A percentile compares a stretch with the other conserved stretches of the same genome.
Evolutionary conservation across 2,329 filamentous ascomycete species (phyloP).

Genomic region (Colletotrichum abscissum): DNA sequence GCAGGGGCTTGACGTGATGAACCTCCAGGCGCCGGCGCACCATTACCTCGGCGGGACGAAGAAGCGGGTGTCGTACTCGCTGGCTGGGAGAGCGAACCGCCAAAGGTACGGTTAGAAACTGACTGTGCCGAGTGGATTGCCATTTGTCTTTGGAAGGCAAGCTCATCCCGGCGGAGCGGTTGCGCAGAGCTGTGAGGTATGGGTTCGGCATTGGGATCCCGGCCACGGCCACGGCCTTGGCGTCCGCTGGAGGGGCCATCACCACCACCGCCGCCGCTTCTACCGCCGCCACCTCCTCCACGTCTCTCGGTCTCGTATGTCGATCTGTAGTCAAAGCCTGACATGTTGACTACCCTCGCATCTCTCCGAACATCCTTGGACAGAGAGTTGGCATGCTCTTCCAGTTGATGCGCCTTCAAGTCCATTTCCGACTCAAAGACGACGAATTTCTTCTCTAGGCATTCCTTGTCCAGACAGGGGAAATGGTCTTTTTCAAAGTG

Average conservation of each 20-base stretch:
- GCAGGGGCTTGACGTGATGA: slow-evolving; percentile 31
- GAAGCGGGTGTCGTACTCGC: slow-evolving; percentile 49
- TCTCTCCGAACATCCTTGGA: slow-evolving; percentile 88
- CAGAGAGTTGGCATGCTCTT: slow-evolving; percentile 80
- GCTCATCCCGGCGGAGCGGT: slow-evolving; percentile 83
- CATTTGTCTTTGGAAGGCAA: slow-evolving; percentile 92
- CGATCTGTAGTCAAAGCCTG: slow-evolving; percentile 82
- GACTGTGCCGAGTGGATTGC: slow-evolving; percentile 91
- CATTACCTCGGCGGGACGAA: slow-evolving; percentile 36
- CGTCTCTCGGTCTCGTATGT: slow-evolving; percentile 74
- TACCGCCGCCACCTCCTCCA: slow-evolving; percentile 58
- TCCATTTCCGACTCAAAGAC: slow-evolving; percentile 97
- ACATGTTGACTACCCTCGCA: slow-evolving; percentile 86
- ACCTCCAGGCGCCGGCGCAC: not conserved
- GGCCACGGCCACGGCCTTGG: slow-evolving; percentile 68
- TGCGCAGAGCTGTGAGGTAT: slow-evolving; percentile 82
- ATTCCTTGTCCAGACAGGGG: slow-evolving; percentile 85
- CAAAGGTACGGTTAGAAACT: slow-evolving; percentile 82
- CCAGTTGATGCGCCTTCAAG: slow-evolving; percentile 90
- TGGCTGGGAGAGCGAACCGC: slow-evolving; percentile 78
- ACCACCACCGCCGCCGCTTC: slow-evolving; percentile 53
- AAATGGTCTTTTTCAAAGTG: slow-evolving; percentile 93
- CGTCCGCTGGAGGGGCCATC: slow-evolving; percentile 48
- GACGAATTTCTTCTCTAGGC: slow-evolving; percentile 96
- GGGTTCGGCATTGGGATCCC: slow-evolving; percentile 88